Evolutionary conservation across 2,329 filamentous ascomycete species (phyloP).

Genomic region (Penicillium sp.): DNA sequence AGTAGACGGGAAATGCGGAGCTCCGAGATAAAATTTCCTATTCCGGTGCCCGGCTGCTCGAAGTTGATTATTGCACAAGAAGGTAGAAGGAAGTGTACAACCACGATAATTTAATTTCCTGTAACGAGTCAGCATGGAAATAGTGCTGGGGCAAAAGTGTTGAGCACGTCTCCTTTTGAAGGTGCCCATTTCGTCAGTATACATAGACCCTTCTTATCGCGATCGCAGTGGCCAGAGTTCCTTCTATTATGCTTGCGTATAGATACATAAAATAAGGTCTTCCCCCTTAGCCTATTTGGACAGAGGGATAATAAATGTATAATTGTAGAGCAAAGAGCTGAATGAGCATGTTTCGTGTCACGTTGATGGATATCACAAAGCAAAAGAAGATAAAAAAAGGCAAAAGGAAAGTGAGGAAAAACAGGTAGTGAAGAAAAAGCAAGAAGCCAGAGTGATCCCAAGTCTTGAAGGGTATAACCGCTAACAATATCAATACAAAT

Average conservation of each 20-base stretch:
- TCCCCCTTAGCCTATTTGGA: not conserved
- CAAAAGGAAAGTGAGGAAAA: not conserved
- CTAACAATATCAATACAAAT: not conserved
- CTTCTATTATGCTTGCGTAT: not conserved
- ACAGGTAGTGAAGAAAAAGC: not conserved
- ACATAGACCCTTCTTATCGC: no score
- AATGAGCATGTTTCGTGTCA: not conserved
- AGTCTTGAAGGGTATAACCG: not conserved
- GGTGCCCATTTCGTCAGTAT: no score
- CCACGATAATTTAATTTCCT: not conserved
- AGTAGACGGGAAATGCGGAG: not conserved
- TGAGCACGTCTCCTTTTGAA: no score
- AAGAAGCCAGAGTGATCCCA: not conserved
- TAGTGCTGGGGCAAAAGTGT: not conserved
- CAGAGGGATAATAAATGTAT: not conserved
- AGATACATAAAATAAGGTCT: not conserved
- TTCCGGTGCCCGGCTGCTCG: not conserved
- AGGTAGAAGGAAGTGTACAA: not conserved
- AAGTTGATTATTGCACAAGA: not conserved
- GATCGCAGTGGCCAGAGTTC: not conserved
- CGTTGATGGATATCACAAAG: constrained; percentile 3
- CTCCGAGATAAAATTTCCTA: not conserved
- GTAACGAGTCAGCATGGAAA: no score
- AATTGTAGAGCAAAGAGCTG: not conserved
- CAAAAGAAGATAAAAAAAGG: not conserved